Percentiles rank a stretch among this genome's conserved stretches.
Evolutionary conservation across 176 grass and related monocot genomes (phyloP).

Genomic region (Canna indica): DNA sequence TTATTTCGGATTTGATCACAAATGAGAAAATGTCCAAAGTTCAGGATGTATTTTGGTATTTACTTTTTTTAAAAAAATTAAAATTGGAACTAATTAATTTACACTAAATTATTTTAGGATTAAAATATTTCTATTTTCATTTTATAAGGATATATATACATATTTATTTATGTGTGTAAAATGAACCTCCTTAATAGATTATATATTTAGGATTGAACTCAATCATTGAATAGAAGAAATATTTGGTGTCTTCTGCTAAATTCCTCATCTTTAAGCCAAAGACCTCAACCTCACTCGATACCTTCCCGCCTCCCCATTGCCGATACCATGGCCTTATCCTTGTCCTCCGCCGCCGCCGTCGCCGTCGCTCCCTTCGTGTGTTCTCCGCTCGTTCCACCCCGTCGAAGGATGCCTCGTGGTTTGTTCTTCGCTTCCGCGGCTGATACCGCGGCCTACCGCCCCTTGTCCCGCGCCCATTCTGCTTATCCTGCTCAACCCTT

Average conservation of each 20-base stretch:
- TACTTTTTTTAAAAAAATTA: no score
- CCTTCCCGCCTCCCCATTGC: neutral
- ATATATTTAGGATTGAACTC: no score
- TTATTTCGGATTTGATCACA: no score
- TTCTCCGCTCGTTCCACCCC: neutral
- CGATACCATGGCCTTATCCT: conserved; percentile 7
- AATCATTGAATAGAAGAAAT: no score
- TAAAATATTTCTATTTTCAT: no score
- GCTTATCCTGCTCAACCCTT: conserved; percentile 18
- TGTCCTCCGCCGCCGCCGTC: neutral
- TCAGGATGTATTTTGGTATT: no score
- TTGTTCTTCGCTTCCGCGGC: neutral
- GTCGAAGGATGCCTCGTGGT: neutral
- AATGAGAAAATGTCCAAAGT: no score
- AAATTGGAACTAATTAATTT: no score
- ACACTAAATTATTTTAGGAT: no score
- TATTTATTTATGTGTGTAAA: no score
- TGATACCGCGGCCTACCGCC: neutral
- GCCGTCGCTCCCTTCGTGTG: neutral
- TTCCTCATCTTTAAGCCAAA: neutral
- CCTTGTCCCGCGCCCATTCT: conserved; percentile 20
- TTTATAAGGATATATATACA: no score
- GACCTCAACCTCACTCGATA: neutral
- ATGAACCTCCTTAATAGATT: no score
- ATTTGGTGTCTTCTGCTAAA: neutral